Evolutionary conservation across 129 eudicot genomes (phyloP), one percentile per base, ranked within the genome.

Genomic region (Centella asiatica): DNA sequence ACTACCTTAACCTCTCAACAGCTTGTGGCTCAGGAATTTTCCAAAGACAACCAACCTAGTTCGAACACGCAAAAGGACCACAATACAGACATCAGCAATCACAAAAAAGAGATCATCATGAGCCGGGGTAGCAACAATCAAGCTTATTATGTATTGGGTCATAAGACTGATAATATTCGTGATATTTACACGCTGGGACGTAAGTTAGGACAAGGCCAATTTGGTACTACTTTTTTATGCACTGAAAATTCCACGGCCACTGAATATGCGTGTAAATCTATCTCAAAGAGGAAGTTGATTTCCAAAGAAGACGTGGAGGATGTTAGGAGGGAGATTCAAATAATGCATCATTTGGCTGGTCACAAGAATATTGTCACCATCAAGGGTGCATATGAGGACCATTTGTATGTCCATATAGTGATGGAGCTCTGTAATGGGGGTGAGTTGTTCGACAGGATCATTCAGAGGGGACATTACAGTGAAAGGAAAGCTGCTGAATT

Each of bases 261-360:
- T 3, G 85, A 85, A 61, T 88, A 81, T 19, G 96, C 96, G 2
- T 88, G 96, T 69, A 88, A 88, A 69, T 88, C 96, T 11, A 88
- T 88, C 39, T 72, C 94, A 23, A 88, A 88, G 72, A 74, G 94
- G 70, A 88, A 84, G 74, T 60, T 88, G 76, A 88, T 88, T 40
- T 77, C 96, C 2, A 85, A 69, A 65, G 96, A 88, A 68, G 96
- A 88, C 70, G 89, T 88, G 39, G 94, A 85, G 60, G 96, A 88
- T 68, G 96, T 88, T 31, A 62, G 94, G 79, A 85, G 96, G 73
- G 96, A 88, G 79, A 88, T 88, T 75, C 96, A 88, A 80, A 88
- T 88, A 74, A 88, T 88, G 96, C 96, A 88, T 51, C 96, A 88
- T 76, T 62, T 88, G 75, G 85, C 96, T 4, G 96, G 96, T 50